Percentiles rank a stretch among this genome's conserved stretches.
phyloP scores from a whole-genome alignment of 352 stramenopile species.

The Elongisporangium anandrum region DNA sequence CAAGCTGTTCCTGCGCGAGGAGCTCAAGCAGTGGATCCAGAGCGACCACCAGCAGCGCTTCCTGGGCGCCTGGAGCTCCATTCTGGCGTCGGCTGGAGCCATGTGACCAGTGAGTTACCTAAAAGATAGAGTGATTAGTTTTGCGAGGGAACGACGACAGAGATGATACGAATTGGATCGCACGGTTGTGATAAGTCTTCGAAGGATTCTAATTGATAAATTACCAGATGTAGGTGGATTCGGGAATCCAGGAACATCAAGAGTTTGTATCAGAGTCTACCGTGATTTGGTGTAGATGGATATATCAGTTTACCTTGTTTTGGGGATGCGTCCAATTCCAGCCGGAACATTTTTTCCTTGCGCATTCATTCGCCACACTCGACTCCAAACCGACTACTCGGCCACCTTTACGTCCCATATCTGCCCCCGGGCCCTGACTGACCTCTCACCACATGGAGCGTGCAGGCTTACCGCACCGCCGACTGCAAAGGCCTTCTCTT shows the following conservation, averaged over 20 bases:
- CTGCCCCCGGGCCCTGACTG: background rate
- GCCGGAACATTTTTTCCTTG: background rate
- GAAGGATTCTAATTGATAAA: background rate
- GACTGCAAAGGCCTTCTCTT: background rate
- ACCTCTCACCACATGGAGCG: background rate
- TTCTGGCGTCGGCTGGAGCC: slow-evolving; percentile 7
- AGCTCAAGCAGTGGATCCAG: slow-evolving; percentile 58
- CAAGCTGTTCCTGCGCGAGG: slow-evolving; percentile 36
- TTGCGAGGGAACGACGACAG: background rate
- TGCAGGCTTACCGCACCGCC: background rate
- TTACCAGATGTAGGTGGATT: background rate
- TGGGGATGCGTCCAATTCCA: background rate
- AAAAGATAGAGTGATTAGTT: background rate
- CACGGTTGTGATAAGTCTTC: background rate
- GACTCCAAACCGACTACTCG: background rate
- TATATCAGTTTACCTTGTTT: background rate
- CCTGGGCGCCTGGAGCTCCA: slow-evolving; percentile 32
- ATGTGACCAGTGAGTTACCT: background rate
- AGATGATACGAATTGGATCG: background rate
- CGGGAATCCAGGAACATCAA: background rate
- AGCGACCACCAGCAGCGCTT: slow-evolving; percentile 48
- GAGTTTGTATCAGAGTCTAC: background rate
- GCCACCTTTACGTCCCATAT: background rate
- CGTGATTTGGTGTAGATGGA: background rate
- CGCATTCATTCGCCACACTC: background rate